These are phyloP conservation scores for Euphrasia confusa DNA, from an alignment of 257 asterid genomes.

Conservation along the genomic window DNA sequence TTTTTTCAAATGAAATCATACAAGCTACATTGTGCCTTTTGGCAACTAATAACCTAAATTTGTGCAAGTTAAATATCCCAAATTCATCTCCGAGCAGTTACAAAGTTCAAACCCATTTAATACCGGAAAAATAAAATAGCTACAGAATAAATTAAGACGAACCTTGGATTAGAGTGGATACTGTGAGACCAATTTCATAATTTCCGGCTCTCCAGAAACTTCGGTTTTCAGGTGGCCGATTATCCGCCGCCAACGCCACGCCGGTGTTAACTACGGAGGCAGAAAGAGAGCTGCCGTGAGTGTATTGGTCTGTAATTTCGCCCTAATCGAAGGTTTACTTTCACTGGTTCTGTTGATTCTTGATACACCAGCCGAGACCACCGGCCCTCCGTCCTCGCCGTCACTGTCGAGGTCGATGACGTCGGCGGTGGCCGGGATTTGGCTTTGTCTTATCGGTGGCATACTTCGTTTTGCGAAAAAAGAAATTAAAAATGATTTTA, in stretches of 20 bases:
- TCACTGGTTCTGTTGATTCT: neutral
- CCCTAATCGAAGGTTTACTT: constrained; percentile 19
- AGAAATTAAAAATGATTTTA: no score
- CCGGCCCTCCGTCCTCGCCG: constrained; percentile 40
- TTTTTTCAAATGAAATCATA: neutral
- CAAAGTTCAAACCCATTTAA: neutral
- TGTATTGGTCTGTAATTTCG: constrained; percentile 25
- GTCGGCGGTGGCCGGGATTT: constrained; percentile 34
- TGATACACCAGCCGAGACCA: constrained; percentile 18
- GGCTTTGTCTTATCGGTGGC: constrained; percentile 33
- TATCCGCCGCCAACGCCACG: constrained; percentile 25
- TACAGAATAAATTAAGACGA: constrained; percentile 3
- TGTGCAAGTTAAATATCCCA: neutral
- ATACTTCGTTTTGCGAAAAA: constrained; percentile 20
- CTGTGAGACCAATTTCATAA: constrained; percentile 45
- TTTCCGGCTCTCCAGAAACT: constrained; percentile 98
- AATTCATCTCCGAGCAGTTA: neutral
- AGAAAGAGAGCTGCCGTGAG: constrained; percentile 21
- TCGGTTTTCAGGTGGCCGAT: constrained; percentile 46
- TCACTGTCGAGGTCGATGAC: constrained; percentile 74
- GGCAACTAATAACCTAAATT: neutral
- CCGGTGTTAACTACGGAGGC: constrained; percentile 15
- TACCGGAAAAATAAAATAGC: neutral
- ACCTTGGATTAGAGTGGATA: constrained; percentile 40
- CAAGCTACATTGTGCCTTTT: neutral